These are phyloP conservation scores for Salix arbutifolia DNA, from an alignment of 345 rosid species.

Conservation along the genomic window DNA sequence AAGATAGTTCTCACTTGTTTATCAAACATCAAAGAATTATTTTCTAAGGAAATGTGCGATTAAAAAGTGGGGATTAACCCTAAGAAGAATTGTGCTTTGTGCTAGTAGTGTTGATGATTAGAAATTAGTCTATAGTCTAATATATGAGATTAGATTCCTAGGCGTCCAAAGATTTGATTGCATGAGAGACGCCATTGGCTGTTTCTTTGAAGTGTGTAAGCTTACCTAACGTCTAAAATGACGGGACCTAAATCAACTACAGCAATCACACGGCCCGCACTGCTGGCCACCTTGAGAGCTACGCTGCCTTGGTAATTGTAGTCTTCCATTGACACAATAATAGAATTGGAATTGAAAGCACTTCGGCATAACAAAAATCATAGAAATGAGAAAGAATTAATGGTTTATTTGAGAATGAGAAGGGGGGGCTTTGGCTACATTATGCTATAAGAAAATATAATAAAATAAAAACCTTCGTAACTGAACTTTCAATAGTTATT, in stretches of 20 bases:
- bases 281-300: background rate
- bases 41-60: conserved; percentile 17
- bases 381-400: too few relatives aligned
- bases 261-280: background rate
- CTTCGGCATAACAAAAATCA: background rate
- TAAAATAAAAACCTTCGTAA: background rate
- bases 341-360: background rate
- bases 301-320: background rate
- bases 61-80: background rate
- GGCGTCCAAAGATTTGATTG: conserved; percentile 20
- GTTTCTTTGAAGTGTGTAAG: conserved; percentile 5
- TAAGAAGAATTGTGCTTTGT: conserved; percentile 7
- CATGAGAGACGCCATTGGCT: conserved; percentile 1
- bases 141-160: background rate
- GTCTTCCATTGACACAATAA: background rate
- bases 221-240: conserved; percentile 26
- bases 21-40: conserved; percentile 39
- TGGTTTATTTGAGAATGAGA: background rate
- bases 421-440: background rate
- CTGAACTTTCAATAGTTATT: background rate
- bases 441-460: background rate
- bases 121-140: background rate
- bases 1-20: conserved; percentile 22
- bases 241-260: conserved; percentile 23
- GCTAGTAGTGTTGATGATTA: background rate